A percentile compares a stretch with the other conserved stretches of the same genome.
Evolutionary conservation across 176 grass and related monocot species (phyloP).

Genomic region (Aegilops longissima): DNA sequence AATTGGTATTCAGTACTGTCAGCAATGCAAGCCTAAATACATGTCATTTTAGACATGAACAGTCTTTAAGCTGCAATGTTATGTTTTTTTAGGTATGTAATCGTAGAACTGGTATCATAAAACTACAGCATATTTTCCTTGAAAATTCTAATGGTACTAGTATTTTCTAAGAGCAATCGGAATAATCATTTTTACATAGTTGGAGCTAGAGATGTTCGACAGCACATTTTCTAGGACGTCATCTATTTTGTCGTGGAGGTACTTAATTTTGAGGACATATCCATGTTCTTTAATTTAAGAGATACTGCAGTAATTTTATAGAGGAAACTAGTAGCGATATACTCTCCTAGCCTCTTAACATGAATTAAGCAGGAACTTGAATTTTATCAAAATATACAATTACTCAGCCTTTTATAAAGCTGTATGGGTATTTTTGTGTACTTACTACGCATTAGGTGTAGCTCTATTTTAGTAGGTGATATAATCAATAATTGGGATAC

Average conservation of each 20-base stretch:
- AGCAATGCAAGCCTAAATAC: not conserved
- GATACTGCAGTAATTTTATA: not conserved
- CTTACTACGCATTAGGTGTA: not conserved
- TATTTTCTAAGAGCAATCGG: not conserved
- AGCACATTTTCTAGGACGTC: not conserved
- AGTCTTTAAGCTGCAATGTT: not conserved
- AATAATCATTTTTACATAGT: not conserved
- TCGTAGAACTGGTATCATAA: not conserved
- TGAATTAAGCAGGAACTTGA: not conserved
- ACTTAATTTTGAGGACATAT: not conserved
- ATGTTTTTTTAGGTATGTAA: not conserved
- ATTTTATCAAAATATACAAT: not conserved
- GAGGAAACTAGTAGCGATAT: not conserved
- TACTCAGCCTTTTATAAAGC: not conserved
- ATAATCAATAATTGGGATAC: slow-evolving; percentile 16
- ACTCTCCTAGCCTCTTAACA: not conserved
- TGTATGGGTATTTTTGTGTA: not conserved
- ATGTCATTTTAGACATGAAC: not conserved
- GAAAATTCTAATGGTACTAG: not conserved
- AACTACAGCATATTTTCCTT: not conserved
- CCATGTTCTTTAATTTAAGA: not conserved
- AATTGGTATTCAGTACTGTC: not conserved
- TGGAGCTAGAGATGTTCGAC: not conserved
- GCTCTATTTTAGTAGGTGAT: not conserved
- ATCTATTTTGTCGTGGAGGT: not conserved